Conservation (phyloP, 805 yeast genomes). For the Kockiozyma suomiensis region DNA sequence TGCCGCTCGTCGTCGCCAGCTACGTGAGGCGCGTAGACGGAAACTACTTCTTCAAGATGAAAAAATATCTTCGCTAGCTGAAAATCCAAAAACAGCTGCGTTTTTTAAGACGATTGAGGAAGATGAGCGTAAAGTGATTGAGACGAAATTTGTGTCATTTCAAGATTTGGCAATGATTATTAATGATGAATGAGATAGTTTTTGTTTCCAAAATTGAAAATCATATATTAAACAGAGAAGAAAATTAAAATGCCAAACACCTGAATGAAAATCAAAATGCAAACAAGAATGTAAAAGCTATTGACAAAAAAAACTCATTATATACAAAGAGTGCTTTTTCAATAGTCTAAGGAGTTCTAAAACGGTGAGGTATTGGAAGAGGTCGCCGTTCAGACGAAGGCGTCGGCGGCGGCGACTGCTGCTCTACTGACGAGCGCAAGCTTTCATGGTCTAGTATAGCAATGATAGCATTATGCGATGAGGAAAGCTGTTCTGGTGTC, state of each 20-base stretch:
- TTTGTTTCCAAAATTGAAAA: not conserved
- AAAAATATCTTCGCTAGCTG: conserved; percentile 42
- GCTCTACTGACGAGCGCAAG: too few relatives aligned
- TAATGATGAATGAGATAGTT: conserved; percentile 6
- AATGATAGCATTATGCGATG: conserved; percentile 2
- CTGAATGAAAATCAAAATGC: not conserved
- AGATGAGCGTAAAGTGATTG: conserved; percentile 38
- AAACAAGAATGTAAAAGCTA: not conserved
- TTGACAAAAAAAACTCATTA: not conserved
- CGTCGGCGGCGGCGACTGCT: not conserved
- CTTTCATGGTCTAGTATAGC: conserved; percentile 8
- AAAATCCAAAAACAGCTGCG: conserved; percentile 62
- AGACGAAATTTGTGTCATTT: conserved; percentile 18
- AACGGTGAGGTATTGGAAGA: not conserved
- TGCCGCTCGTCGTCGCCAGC: conserved; percentile 45
- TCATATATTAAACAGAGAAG: not conserved
- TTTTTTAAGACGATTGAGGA: conserved; percentile 67
- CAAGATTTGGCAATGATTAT: conserved; percentile 18
- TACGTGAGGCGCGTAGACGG: conserved; percentile 49
- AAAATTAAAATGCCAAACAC: not conserved
- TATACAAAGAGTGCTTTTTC: too few relatives aligned
- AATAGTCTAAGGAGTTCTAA: not conserved
- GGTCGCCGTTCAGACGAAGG: conserved; percentile 6
- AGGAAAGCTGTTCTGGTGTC: conserved; percentile 5
- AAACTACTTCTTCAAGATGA: conserved; percentile 53